Evolutionary conservation across 2,329 filamentous ascomycete genomes (phyloP), one percentile per base, ranked within the genome.

Genomic region (Aspergillus sp.): DNA sequence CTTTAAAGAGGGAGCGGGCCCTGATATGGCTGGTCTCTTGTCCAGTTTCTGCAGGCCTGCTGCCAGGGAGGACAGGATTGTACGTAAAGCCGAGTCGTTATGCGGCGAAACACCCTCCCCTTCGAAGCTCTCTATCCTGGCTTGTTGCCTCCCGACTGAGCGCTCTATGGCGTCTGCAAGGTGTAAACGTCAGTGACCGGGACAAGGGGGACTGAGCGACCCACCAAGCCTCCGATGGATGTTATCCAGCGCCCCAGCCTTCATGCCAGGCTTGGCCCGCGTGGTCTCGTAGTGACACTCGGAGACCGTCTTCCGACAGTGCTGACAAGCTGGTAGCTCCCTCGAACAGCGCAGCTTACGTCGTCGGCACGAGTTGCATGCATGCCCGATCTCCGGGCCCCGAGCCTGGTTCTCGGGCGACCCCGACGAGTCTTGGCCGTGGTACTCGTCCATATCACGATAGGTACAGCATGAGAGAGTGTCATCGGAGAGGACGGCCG

Each of bases 181-280:
- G 8, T 17, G 17, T 15, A 3, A 31, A 31, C 27, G 27, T 31
- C 27, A 31, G 27, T 11, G 1, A 31, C 21, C 21, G 7, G n/a
- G 14, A 6, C 21, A 51, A 15, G 6, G 21, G 9, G n/a, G 12
- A n/a, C 12, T 3, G 6, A 2, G 25, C 27, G 27, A 23, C 31
- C 68, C 21, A 76, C 62, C 58, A 19, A 64, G 50, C 57, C 74
- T 64, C 53, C 67, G 62, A 50, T 73, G 73, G 21, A 77, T 57
- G 35, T 66, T 70, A 37, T 76, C 74, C 23, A 77, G 66, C 1
- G 72, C 75, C 1, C 75, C 75, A 9, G 65, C 61, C 58, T 75
- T 76, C 55, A 77, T 67, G 3, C 75, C 74, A 4, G 76, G 75
- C 55, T 74, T 77, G 2, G 62, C 64, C 33, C 67, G 66, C 57